phyloP scores from a whole-genome alignment of 1,284 basidiomycete genomes.

The Puccinia coronata region DNA sequence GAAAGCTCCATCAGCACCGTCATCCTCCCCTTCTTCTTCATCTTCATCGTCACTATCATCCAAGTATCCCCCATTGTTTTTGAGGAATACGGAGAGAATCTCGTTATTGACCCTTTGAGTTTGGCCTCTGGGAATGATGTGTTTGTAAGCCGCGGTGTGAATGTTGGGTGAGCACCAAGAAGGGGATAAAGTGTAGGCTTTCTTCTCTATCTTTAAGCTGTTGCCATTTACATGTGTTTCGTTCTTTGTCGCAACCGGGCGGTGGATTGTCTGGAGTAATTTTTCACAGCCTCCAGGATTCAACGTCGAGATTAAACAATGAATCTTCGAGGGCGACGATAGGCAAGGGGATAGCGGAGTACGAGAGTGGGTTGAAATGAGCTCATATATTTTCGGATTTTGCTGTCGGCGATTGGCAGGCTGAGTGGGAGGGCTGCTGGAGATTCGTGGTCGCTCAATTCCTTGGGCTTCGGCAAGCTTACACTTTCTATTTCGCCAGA shows the following conservation, averaged over 20 bases:
- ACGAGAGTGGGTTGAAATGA: not conserved
- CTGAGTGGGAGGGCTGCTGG: not conserved
- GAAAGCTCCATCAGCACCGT: not conserved
- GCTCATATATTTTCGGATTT: not conserved
- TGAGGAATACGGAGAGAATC: constrained; percentile 27
- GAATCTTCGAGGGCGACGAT: not conserved
- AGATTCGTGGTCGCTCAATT: not conserved
- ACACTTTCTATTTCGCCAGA: not conserved
- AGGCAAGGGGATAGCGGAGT: not conserved
- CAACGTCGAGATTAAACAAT: not conserved
- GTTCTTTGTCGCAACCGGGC: not conserved
- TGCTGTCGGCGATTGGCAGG: not conserved
- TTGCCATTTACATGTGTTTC: not conserved
- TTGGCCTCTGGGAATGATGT: not conserved
- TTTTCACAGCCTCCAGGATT: constrained; percentile 7
- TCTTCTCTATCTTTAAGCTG: not conserved
- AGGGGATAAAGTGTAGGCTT: not conserved
- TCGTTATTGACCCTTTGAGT: not conserved
- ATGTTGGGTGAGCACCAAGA: not conserved
- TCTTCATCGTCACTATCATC: constrained; percentile 38
- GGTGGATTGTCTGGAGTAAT: not conserved
- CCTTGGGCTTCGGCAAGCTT: not conserved
- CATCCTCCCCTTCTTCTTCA: constrained; percentile 11
- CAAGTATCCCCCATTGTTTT: constrained; percentile 40
- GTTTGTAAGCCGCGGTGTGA: not conserved